These are phyloP conservation scores for Sclerotinia trifoliorum DNA, from an alignment of 2,329 filamentous ascomycete species.

Conservation along the genomic window DNA sequence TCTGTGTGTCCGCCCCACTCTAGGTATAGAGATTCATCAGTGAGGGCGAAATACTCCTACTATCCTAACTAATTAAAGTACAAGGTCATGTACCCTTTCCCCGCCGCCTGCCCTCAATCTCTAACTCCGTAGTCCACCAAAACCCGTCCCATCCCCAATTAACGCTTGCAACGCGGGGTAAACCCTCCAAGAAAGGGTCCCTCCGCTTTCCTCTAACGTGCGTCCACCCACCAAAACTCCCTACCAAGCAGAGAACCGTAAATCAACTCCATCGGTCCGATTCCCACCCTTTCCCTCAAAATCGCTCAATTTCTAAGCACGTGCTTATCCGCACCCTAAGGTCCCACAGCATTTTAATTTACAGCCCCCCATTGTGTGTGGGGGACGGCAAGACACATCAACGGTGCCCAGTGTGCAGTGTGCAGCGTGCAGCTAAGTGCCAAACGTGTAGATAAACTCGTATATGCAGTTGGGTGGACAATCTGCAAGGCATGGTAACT, in stretches of 20 bases:
- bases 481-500: neutral
- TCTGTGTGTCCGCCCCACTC: no score
- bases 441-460: neutral
- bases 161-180: slow-evolving; percentile 4
- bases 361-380: slow-evolving; percentile 1
- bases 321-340: neutral
- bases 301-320: neutral
- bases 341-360: slow-evolving; percentile 2
- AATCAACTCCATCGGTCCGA: slow-evolving; percentile 2
- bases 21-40: no score
- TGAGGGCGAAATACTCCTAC: no score
- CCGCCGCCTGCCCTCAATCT: no score
- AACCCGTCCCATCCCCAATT: neutral
- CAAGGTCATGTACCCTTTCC: no score
- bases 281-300: neutral
- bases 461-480: slow-evolving; percentile 1
- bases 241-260: neutral
- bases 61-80: no score
- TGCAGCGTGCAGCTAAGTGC: neutral
- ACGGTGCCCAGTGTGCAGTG: neutral
- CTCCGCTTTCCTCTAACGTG: slow-evolving; percentile 2
- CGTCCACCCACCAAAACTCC: no score
- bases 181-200: neutral
- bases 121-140: no score
- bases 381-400: neutral